Evolutionary conservation across 2,329 filamentous ascomycete species (phyloP), one percentile per base, ranked within the genome.

Genomic region (Neopestalotiopsis sp.): DNA sequence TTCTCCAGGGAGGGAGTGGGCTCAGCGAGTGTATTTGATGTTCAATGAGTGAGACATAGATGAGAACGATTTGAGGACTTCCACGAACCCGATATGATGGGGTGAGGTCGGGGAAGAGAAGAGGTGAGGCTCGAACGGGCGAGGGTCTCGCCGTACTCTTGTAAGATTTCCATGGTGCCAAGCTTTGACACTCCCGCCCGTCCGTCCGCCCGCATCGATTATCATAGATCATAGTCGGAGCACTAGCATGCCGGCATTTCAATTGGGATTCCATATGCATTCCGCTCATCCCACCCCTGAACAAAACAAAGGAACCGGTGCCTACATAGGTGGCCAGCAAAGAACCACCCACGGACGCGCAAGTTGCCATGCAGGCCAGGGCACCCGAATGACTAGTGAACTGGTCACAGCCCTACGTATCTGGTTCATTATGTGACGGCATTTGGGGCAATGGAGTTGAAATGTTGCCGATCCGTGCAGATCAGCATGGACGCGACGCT

Each of bases 391-490:
- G 24, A 28, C 24, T 28, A 28, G 24, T 28, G 24, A 28, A 28
- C 24, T 28, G 24, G 24, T 28, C 34, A 38, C 34, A 38, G 34
- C 34, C 34, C 34, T 38, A 38, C 34, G 34, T 38, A 38, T 38
- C 6, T 38, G 6, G 34, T 38, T 7, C 34, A 38, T 38, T 17
- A n/a, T 53, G 45, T 53, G 45, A 53, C 45, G 45, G 45, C 45
- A 53, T 53, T 38, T 38, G 34, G 24, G 24, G 34, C 34, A 38
- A 38, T 38, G 34, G 34, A 38, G 34, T 38, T 7, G 45, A 17
- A 53, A 53, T 53, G 45, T n/a, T 53, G 45, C 45, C 45, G 45
- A 53, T 53, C 45, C 45, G 45, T 53, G 45, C 45, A 53, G 45
- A 53, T 53, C 45, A 17, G 45, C 20, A 53, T 53, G 17, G 45